These are phyloP conservation scores for Echinochloa phyllopogon DNA, from an alignment of 176 grass and related monocot species.

Conservation along the genomic window DNA sequence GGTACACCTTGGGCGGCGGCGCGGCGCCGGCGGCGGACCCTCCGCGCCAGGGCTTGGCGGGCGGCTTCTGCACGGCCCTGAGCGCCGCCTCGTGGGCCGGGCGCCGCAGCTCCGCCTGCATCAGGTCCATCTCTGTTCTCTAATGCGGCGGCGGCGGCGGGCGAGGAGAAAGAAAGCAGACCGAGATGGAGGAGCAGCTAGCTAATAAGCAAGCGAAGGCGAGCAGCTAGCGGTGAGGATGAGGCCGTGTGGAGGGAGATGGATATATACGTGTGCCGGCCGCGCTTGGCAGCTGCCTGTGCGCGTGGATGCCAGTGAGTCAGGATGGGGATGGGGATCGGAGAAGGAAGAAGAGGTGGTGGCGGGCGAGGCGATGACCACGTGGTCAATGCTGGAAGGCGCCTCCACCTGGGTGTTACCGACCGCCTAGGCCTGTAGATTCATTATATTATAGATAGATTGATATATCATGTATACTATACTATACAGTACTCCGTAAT, in stretches of 20 bases:
- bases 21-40: neutral
- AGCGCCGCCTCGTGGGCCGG: slow-evolving; percentile 33
- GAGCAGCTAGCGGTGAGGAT: neutral
- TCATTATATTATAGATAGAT: too few relatives aligned
- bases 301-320: neutral
- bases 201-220: too few relatives aligned
- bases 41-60: slow-evolving; percentile 39
- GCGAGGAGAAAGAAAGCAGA: too few relatives aligned
- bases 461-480: too few relatives aligned
- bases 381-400: slow-evolving; percentile 44
- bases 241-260: neutral
- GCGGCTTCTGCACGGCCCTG: slow-evolving; percentile 48
- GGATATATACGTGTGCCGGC: neutral
- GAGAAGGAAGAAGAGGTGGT: neutral
- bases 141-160: too few relatives aligned
- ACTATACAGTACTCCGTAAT: too few relatives aligned
- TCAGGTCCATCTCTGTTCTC: slow-evolving; percentile 1
- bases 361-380: neutral
- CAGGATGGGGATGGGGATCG: neutral
- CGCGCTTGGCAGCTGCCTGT: neutral
- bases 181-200: too few relatives aligned
- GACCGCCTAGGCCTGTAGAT: neutral
- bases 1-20: slow-evolving; percentile 61
- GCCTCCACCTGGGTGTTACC: slow-evolving; percentile 2
- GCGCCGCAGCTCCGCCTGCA: neutral